Evolutionary conservation across 495 filamentous ascomycete genomes (phyloP).

Genomic region (Neurospora sp.): DNA sequence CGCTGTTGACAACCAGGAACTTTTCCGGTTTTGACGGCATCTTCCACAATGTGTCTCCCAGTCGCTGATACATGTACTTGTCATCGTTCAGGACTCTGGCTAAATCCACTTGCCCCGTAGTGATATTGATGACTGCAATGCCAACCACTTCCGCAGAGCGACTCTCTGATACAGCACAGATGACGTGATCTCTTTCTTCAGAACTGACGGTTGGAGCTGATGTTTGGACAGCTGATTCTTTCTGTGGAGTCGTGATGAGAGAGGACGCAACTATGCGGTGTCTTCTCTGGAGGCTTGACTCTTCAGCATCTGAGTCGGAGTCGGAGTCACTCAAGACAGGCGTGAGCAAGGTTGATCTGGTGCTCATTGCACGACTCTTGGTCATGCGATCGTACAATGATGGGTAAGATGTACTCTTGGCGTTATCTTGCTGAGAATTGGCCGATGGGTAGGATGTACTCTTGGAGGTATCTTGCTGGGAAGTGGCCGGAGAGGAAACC

Average conservation of each 20-base stretch:
- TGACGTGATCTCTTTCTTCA: slow-evolving; percentile 45
- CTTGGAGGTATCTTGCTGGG: background rate
- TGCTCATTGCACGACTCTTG: background rate
- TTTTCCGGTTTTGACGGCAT: slow-evolving; percentile 36
- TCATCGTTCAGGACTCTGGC: slow-evolving; percentile 62
- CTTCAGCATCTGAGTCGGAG: background rate
- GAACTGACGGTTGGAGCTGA: background rate
- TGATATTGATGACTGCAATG: slow-evolving; percentile 78
- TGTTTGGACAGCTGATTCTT: background rate
- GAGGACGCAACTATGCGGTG: background rate
- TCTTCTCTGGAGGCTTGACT: background rate
- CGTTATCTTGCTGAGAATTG: background rate
- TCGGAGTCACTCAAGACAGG: background rate
- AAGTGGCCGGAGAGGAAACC: background rate
- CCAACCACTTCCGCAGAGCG: slow-evolving; percentile 72
- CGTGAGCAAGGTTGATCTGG: background rate
- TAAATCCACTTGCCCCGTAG: slow-evolving; percentile 55
- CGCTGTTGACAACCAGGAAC: slow-evolving; percentile 34
- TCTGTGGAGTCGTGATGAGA: background rate
- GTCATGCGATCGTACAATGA: background rate
- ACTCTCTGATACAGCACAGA: slow-evolving; percentile 88
- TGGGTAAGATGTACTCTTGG: background rate
- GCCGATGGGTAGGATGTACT: background rate
- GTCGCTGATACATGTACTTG: slow-evolving; percentile 66
- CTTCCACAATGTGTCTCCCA: slow-evolving; percentile 47